Evolutionary conservation across 805 yeast genomes (phyloP).

Genomic region (Kluyveromyces siamensis): DNA sequence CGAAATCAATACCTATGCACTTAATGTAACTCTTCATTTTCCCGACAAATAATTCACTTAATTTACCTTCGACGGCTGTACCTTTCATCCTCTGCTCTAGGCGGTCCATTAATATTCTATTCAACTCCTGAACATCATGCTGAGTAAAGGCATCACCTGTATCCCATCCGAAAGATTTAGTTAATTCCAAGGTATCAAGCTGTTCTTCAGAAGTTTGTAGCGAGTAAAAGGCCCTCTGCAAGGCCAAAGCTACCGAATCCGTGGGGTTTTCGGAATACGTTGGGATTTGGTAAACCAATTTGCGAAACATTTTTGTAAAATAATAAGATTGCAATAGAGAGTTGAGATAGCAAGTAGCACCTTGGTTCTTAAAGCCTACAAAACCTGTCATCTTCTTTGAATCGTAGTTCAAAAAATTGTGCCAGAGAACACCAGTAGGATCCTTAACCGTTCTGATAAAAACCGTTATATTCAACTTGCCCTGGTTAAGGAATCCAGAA

Average conservation of each 20-base stretch:
- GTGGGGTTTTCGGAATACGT: slow-evolving; percentile 48
- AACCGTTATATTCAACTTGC: slow-evolving; percentile 61
- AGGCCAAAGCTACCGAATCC: slow-evolving; percentile 67
- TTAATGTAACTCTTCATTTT: slow-evolving; percentile 92
- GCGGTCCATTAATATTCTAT: slow-evolving; percentile 90
- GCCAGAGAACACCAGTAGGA: slow-evolving; percentile 92
- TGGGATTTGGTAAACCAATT: slow-evolving; percentile 84
- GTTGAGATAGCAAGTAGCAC: slow-evolving; percentile 93
- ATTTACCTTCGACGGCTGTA: slow-evolving; percentile 63
- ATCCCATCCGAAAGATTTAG: slow-evolving; percentile 96
- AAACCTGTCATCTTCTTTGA: slow-evolving; percentile 82
- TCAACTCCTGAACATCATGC: slow-evolving; percentile 95
- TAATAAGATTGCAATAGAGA: slow-evolving; percentile 85
- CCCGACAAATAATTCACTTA: slow-evolving; percentile 85
- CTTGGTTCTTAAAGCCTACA: slow-evolving; percentile 92
- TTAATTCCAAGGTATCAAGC: slow-evolving; percentile 76
- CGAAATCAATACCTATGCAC: slow-evolving; percentile 89
- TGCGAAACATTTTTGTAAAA: slow-evolving; percentile 74
- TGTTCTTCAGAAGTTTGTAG: slow-evolving; percentile 67
- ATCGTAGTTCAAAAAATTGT: slow-evolving; percentile 72
- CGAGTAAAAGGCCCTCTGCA: slow-evolving; percentile 81
- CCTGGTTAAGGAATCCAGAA: slow-evolving; percentile 39
- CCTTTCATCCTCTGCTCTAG: slow-evolving; percentile 88
- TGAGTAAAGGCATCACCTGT: slow-evolving; percentile 91
- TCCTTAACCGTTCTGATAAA: slow-evolving; percentile 73